phyloP scores from a whole-genome alignment of 1,284 basidiomycete genomes.

The Earliella scabrosa region DNA sequence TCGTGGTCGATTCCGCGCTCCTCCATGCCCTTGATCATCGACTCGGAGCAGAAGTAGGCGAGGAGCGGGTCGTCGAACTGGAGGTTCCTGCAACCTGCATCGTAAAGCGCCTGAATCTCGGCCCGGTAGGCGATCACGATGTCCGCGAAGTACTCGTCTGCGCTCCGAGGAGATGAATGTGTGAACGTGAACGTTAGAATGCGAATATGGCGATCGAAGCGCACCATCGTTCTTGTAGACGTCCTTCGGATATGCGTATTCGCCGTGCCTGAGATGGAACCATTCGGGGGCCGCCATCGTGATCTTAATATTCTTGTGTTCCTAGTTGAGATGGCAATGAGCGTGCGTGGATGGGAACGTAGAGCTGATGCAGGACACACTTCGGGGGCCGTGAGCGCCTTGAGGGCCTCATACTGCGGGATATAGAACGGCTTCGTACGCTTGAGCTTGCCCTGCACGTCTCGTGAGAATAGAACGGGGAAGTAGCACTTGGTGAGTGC shows the following conservation, averaged over 20 bases:
- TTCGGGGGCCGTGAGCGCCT: slow-evolving; percentile 56
- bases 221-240: slow-evolving; percentile 66
- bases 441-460: slow-evolving; percentile 58
- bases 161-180: not conserved
- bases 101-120: slow-evolving; percentile 76
- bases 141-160: slow-evolving; percentile 76
- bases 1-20: slow-evolving; percentile 63
- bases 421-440: slow-evolving; percentile 66
- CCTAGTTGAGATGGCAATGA: slow-evolving; percentile 38
- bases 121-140: slow-evolving; percentile 70
- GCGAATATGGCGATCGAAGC: slow-evolving; percentile 15
- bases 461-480: not conserved
- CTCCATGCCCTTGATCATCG: slow-evolving; percentile 67
- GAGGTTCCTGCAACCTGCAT: slow-evolving; percentile 71
- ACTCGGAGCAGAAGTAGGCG: slow-evolving; percentile 67
- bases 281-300: slow-evolving; percentile 79
- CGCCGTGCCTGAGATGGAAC: slow-evolving; percentile 76
- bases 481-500: not conserved
- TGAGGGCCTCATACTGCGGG: slow-evolving; percentile 64
- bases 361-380: slow-evolving; percentile 36
- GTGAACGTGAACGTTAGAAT: not conserved
- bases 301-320: slow-evolving; percentile 71
- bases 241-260: slow-evolving; percentile 60
- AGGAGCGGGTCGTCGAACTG: slow-evolving; percentile 80
- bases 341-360: slow-evolving; percentile 1